These are phyloP conservation scores for Penicillium italicum DNA, from an alignment of 2,329 filamentous ascomycete genomes.

Conservation along the genomic window DNA sequence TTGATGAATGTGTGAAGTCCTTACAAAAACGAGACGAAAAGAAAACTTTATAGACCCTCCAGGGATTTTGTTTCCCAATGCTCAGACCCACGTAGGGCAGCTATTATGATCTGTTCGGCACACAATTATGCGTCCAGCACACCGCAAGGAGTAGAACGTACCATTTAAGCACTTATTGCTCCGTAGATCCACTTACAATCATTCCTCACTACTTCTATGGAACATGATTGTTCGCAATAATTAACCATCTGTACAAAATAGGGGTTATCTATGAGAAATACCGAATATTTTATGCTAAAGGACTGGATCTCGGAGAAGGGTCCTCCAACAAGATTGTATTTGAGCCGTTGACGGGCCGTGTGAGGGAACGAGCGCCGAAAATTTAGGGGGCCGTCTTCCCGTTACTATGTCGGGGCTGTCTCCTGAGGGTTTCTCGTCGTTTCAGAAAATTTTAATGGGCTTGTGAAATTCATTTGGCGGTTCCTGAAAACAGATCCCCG, in stretches of 20 bases:
- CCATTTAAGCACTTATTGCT: not conserved
- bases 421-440: not conserved
- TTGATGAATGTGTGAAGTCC: not conserved
- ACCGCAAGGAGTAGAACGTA: not conserved
- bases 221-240: not conserved
- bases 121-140: not conserved
- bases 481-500: too few species aligned
- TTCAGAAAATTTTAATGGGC: not conserved
- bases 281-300: too few species aligned
- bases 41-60: not conserved
- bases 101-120: not conserved
- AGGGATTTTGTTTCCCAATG: not conserved
- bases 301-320: not conserved
- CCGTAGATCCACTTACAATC: too few species aligned
- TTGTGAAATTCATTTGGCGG: too few species aligned
- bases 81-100: conserved; percentile 1
- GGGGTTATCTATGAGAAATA: too few species aligned
- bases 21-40: not conserved
- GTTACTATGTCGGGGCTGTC: not conserved
- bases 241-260: too few species aligned
- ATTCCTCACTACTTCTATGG: not conserved
- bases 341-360: not conserved
- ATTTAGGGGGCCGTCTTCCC: not conserved
- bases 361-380: not conserved
- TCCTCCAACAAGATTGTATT: not conserved